Evolutionary conservation across 2,329 filamentous ascomycete genomes (phyloP), one percentile per base, ranked within the genome.

Genomic region (Diaporthe vexans): DNA sequence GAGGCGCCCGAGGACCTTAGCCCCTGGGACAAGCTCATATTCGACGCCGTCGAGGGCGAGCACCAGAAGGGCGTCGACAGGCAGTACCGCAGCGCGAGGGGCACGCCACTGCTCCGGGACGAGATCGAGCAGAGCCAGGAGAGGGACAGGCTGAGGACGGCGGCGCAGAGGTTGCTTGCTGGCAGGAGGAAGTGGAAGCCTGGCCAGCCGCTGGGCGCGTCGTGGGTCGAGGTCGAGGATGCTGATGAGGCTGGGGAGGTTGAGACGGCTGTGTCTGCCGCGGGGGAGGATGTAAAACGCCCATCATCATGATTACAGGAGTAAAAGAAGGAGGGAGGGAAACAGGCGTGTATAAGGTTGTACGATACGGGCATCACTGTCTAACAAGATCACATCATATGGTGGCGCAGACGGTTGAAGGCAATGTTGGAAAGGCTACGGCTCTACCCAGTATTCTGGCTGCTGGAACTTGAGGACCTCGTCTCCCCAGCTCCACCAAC

Each of bases 401-500:
- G 21, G 59, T 19, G 46, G 68, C 68, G 51, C 43, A 40, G 35
- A 46, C 37, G 52, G 71, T 33, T 54, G n/a, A 7, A 61, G 26
- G 33, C 68, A 40, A n/a, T 37, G 37, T 26, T 78, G 79, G 76
- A 79, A 77, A 75, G 76, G 33, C 43, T 61, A 73, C 37, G 58
- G 43, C 29, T 79, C 76, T 65, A 80, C 73, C 90, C 90, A 92
- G 78, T 87, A 83, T 51, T 87, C 84, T 9, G 86, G 81, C 74
- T 88, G 86, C 79, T 95, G 94, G 78, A 93, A 95, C 75, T 89
- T 90, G 73, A 94, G 81, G 11, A 90, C 92, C 78, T 96, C 91
- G 77, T 95, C 88, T 4, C 94, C 94, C 93, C 93, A 95, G 37
- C 89, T 89, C 88, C 91, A 94, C 94, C 94, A 96, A 0, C 93